These are phyloP conservation scores for Eremothecium coryli DNA, from an alignment of 1,139 yeast species.

Conservation along the genomic window DNA sequence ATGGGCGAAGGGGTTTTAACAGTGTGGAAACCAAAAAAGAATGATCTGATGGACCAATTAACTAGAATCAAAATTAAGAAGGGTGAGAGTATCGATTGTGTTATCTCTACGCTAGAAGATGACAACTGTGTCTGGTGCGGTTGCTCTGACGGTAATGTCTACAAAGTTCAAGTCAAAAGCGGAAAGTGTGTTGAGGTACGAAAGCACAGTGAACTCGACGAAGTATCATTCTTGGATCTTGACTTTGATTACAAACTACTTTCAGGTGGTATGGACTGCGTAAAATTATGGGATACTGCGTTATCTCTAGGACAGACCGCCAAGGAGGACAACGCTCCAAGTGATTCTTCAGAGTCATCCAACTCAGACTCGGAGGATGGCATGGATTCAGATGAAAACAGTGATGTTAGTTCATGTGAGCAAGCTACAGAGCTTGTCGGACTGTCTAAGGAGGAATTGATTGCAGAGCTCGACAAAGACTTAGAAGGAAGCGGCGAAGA, in stretches of 20 bases:
- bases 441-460: slow-evolving; percentile 24
- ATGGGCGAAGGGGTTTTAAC: slow-evolving; percentile 93
- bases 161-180: slow-evolving; percentile 53
- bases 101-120: slow-evolving; percentile 66
- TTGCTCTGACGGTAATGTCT: slow-evolving; percentile 69
- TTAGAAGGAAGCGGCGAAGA: slow-evolving; percentile 15
- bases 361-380: slow-evolving; percentile 5
- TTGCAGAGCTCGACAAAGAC: slow-evolving; percentile 27
- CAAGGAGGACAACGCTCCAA: not conserved
- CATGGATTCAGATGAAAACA: slow-evolving; percentile 7
- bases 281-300: slow-evolving; percentile 56
- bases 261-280: slow-evolving; percentile 72
- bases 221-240: slow-evolving; percentile 64
- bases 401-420: slow-evolving; percentile 15
- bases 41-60: slow-evolving; percentile 65
- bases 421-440: slow-evolving; percentile 14
- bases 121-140: slow-evolving; percentile 76
- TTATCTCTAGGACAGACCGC: too few species aligned
- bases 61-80: slow-evolving; percentile 64
- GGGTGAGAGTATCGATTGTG: slow-evolving; percentile 69
- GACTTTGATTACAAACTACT: slow-evolving; percentile 72
- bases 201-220: slow-evolving; percentile 52
- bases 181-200: slow-evolving; percentile 62
- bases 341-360: slow-evolving; percentile 1
- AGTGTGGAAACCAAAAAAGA: slow-evolving; percentile 71